A percentile compares a stretch with the other conserved stretches of the same genome.
Conservation (phyloP, 164 flowering plant species). For the Houttuynia cordata region DNA sequence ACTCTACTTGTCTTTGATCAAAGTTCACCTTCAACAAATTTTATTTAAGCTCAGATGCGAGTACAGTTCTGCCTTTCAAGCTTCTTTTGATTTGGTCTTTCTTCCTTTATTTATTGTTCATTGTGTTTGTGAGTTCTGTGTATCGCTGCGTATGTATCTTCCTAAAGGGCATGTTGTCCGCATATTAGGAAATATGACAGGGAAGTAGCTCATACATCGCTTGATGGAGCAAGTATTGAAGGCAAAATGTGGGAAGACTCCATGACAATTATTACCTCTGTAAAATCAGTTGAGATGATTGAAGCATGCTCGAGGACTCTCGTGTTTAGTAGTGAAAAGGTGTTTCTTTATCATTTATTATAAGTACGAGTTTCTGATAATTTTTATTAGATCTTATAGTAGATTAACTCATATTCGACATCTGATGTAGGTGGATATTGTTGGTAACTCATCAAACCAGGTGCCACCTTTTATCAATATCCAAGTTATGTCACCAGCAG, state of each 20-base stretch:
- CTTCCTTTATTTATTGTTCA: neutral
- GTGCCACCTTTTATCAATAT: conserved; percentile 25
- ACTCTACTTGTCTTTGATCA: conserved; percentile 30
- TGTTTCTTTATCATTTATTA: conserved; percentile 9
- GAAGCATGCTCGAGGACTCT: conserved; percentile 26
- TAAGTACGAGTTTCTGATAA: too few relatives aligned
- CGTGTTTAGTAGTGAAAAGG: conserved; percentile 36
- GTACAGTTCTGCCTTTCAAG: neutral
- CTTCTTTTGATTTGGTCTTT: neutral
- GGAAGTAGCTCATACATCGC: conserved; percentile 21
- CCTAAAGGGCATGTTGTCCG: neutral
- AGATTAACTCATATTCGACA: neutral
- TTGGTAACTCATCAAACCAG: conserved; percentile 10
- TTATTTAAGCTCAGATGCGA: conserved; percentile 30
- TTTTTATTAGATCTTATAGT: too few relatives aligned
- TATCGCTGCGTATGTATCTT: neutral
- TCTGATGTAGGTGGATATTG: conserved; percentile 21
- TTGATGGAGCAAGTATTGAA: conserved; percentile 25
- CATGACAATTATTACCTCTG: conserved; percentile 17
- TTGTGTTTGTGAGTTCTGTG: neutral
- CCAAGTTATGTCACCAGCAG: conserved; percentile 31
- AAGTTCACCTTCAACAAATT: conserved; percentile 40
- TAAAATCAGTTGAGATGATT: conserved; percentile 35
- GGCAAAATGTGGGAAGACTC: conserved; percentile 49
- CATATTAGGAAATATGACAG: conserved; percentile 25